Conservation (phyloP, 1,139 yeast genomes). For the Saccharomyces uvarum region DNA sequence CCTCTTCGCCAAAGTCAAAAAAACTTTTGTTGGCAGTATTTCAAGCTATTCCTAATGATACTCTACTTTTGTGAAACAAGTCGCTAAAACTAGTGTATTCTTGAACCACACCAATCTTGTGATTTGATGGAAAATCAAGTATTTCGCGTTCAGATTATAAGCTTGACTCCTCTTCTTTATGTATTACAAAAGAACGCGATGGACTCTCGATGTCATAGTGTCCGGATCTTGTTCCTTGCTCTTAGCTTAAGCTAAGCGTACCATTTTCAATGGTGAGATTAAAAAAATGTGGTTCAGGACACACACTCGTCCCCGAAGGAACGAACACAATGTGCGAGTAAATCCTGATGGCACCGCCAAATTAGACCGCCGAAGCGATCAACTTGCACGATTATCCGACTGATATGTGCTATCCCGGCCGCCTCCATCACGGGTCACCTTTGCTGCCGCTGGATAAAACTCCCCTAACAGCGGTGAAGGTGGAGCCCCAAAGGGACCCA, state of each 20-base stretch:
- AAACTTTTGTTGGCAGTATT: too few relatives aligned
- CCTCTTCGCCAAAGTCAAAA: not conserved
- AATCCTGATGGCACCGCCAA: slow-evolving; percentile 1
- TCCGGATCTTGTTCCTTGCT: too few relatives aligned
- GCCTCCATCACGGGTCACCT: slow-evolving; percentile 38
- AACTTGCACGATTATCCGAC: slow-evolving; percentile 16
- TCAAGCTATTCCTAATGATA: not conserved
- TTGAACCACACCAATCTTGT: too few relatives aligned
- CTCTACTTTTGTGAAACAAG: not conserved
- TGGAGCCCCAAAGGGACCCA: slow-evolving; percentile 22
- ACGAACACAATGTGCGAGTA: not conserved
- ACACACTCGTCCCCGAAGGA: not conserved
- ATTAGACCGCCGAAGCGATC: not conserved
- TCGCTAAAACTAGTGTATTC: too few relatives aligned
- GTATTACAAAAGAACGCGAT: not conserved
- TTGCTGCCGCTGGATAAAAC: slow-evolving; percentile 39
- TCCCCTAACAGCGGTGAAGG: slow-evolving; percentile 37
- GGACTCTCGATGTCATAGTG: too few relatives aligned
- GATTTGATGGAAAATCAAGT: too few relatives aligned
- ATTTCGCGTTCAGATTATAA: too few relatives aligned
- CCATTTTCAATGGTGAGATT: too few relatives aligned
- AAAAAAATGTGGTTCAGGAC: not conserved
- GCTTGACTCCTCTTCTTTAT: too few relatives aligned
- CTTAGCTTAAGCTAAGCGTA: too few relatives aligned
- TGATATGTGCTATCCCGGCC: slow-evolving; percentile 35